A percentile compares a stretch with the other conserved stretches of the same genome.
Evolutionary conservation across 768 basidiomycete species (phyloP).

Genomic region (Crucibulum laeve): DNA sequence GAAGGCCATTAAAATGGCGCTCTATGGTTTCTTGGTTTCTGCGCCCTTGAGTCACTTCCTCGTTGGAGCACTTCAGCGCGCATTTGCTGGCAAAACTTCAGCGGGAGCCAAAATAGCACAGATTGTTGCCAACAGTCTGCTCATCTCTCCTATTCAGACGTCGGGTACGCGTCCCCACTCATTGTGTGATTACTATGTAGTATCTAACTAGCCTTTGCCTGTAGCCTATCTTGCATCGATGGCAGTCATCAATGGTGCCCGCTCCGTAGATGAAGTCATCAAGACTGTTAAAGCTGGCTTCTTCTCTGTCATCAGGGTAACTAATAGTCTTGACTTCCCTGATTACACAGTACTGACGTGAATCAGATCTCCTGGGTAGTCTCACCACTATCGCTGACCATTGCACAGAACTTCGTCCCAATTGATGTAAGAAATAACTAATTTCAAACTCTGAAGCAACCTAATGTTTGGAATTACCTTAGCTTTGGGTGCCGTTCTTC

Average conservation of each 20-base stretch:
- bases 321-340: conserved; percentile 12
- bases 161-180: conserved; percentile 33
- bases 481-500: conserved; percentile 91
- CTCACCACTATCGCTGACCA: conserved; percentile 65
- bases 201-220: background rate
- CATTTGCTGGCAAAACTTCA: conserved; percentile 71
- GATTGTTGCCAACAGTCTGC: conserved; percentile 70
- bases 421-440: conserved; percentile 48
- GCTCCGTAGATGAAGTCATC: conserved; percentile 55
- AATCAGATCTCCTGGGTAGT: conserved; percentile 74
- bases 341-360: background rate
- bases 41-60: conserved; percentile 79
- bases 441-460: background rate
- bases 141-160: conserved; percentile 74
- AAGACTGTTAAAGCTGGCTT: conserved; percentile 72
- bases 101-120: conserved; percentile 62
- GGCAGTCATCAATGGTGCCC: conserved; percentile 82
- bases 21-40: conserved; percentile 80
- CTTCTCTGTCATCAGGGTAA: conserved; percentile 67
- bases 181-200: background rate
- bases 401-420: conserved; percentile 80
- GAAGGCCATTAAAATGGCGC: conserved; percentile 78
- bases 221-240: conserved; percentile 73
- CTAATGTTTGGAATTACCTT: background rate
- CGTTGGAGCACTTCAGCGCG: conserved; percentile 66